Evolutionary conservation across 805 yeast genomes (phyloP).

Genomic region (Suhomyces sp.): DNA sequence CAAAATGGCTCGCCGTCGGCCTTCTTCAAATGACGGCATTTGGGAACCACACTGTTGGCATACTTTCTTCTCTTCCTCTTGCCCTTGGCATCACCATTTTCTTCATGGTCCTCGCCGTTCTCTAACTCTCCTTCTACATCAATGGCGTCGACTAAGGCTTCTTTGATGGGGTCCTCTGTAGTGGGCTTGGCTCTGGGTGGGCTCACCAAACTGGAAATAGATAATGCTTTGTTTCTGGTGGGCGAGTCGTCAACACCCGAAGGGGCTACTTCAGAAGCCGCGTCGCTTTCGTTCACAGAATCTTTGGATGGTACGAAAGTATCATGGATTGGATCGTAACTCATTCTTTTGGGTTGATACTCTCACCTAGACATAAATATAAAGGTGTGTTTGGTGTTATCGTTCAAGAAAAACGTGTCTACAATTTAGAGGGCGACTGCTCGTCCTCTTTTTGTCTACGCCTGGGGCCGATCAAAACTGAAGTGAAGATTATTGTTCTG

Average conservation of each 20-base stretch:
- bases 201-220: conserved; percentile 10
- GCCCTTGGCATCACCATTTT: conserved; percentile 11
- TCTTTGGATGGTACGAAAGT: conserved; percentile 17
- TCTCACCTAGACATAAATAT: background rate
- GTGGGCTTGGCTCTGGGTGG: background rate
- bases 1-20: conserved; percentile 90
- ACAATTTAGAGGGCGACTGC: conserved; percentile 3
- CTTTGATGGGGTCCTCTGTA: background rate
- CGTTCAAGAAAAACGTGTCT: conserved; percentile 4
- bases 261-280: background rate
- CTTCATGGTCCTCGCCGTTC: background rate
- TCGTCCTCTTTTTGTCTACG: conserved; percentile 1
- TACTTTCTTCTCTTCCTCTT: conserved; percentile 17
- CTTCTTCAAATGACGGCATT: conserved; percentile 69
- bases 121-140: background rate
- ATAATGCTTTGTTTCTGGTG: conserved; percentile 1
- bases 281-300: background rate
- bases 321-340: conserved; percentile 45
- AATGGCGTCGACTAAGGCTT: background rate
- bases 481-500: conserved; percentile 5
- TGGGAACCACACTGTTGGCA: conserved; percentile 17
- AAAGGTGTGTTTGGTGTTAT: background rate
- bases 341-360: conserved; percentile 21
- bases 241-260: background rate
- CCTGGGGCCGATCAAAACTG: conserved; percentile 5